A percentile compares a stretch with the other conserved stretches of the same genome.
These are phyloP conservation scores for Trichoderma atrobrunneum DNA, from an alignment of 2,329 filamentous ascomycete genomes.

Conservation along the genomic window DNA sequence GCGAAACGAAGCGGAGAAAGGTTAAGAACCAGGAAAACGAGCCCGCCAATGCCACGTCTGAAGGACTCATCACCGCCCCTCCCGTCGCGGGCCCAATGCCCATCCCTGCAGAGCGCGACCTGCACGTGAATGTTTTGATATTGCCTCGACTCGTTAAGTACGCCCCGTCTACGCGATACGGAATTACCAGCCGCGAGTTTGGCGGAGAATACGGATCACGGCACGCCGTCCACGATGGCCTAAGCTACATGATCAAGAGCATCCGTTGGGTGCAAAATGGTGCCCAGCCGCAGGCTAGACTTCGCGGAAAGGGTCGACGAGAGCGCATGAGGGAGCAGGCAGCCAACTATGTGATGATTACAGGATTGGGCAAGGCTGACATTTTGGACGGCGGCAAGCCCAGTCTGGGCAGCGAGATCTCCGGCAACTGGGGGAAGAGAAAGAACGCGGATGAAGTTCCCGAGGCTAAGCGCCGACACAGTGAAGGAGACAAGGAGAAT, in stretches of 20 bases:
- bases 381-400: conserved; percentile 22
- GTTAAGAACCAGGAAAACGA: conserved; percentile 28
- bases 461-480: conserved; percentile 30
- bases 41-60: conserved; percentile 36
- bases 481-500: conserved; percentile 50
- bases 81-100: conserved; percentile 60
- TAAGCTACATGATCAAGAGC: conserved; percentile 81
- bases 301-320: conserved; percentile 54
- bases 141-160: conserved; percentile 79
- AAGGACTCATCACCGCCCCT: conserved; percentile 50
- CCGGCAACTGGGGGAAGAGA: conserved; percentile 36
- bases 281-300: conserved; percentile 55
- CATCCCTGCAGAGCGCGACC: conserved; percentile 67
- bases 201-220: conserved; percentile 49
- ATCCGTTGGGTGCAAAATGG: conserved; percentile 84
- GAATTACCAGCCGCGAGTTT: conserved; percentile 79
- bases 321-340: conserved; percentile 57
- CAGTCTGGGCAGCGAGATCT: conserved; percentile 31
- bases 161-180: conserved; percentile 69
- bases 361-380: conserved; percentile 27
- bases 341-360: conserved; percentile 33
- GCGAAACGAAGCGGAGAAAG: conserved; percentile 33
- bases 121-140: conserved; percentile 84
- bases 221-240: conserved; percentile 67
- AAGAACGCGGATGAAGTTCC: conserved; percentile 28